Evolutionary conservation across 306 rosid genomes (phyloP).

Genomic region (Lablab purpureus): DNA sequence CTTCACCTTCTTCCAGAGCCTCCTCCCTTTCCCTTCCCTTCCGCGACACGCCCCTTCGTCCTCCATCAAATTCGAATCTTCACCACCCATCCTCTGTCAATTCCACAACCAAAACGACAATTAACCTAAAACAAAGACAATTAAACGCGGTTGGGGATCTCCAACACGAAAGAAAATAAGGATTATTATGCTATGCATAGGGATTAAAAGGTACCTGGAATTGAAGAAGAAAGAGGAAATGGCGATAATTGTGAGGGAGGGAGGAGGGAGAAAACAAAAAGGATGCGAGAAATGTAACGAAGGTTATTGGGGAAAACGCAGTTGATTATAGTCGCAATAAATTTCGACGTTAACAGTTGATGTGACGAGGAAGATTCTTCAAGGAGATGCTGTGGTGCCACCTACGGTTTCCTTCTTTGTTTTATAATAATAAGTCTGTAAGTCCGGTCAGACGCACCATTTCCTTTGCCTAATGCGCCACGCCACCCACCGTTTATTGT

Average conservation of each 20-base stretch:
- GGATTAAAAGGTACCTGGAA: slow-evolving; percentile 11
- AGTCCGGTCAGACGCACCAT: neutral
- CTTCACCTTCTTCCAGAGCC: slow-evolving; percentile 90
- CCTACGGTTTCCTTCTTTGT: neutral
- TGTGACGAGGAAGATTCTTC: slow-evolving; percentile 36
- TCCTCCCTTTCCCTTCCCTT: slow-evolving; percentile 71
- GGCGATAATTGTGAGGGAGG: neutral
- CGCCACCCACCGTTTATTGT: too few species aligned
- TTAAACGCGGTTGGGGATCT: neutral
- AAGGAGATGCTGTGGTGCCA: slow-evolving; percentile 46
- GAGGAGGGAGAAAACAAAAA: neutral
- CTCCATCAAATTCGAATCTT: slow-evolving; percentile 50
- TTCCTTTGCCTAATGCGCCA: neutral
- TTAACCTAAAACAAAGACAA: neutral
- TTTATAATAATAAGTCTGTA: too few species aligned
- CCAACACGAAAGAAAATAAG: neutral
- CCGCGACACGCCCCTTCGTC: slow-evolving; percentile 32
- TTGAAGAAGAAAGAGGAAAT: neutral
- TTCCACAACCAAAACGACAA: neutral
- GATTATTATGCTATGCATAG: neutral
- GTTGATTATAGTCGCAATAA: slow-evolving; percentile 10
- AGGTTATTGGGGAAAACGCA: neutral
- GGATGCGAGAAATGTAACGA: neutral
- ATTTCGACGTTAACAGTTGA: slow-evolving; percentile 30
- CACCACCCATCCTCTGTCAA: slow-evolving; percentile 40